These are phyloP conservation scores for Lignosus rhinocerotis DNA, from an alignment of 1,284 basidiomycete species.

Conservation along the genomic window DNA sequence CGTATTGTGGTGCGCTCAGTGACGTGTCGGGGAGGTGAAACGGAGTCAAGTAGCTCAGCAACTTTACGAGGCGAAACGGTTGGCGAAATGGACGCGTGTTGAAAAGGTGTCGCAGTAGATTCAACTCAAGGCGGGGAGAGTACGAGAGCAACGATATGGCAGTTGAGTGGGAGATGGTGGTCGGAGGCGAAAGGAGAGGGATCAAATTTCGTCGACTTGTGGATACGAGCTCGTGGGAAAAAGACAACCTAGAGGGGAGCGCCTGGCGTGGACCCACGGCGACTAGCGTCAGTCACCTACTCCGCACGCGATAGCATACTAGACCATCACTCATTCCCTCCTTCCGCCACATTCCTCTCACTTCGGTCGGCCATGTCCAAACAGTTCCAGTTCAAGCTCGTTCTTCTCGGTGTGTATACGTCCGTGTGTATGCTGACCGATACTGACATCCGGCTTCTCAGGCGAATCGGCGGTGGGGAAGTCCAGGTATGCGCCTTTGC, in stretches of 20 bases:
- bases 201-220: slow-evolving; percentile 24
- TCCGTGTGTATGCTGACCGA: background rate
- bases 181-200: slow-evolving; percentile 16
- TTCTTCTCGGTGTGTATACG: slow-evolving; percentile 72
- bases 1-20: slow-evolving; percentile 19
- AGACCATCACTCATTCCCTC: slow-evolving; percentile 13
- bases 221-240: slow-evolving; percentile 21
- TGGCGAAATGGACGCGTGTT: slow-evolving; percentile 7
- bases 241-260: slow-evolving; percentile 5
- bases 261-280: slow-evolving; percentile 13
- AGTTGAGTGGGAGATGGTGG: slow-evolving; percentile 24
- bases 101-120: slow-evolving; percentile 9
- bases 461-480: slow-evolving; percentile 98
- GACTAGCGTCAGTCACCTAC: slow-evolving; percentile 10
- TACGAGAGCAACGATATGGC: slow-evolving; percentile 16
- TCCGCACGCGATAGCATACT: too few relatives aligned
- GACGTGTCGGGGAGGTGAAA: slow-evolving; percentile 19
- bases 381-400: slow-evolving; percentile 89
- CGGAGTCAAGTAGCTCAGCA: slow-evolving; percentile 8
- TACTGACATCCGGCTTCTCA: slow-evolving; percentile 32
- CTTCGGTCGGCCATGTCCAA: slow-evolving; percentile 65
- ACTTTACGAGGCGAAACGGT: background rate
- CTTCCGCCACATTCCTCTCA: slow-evolving; percentile 27
- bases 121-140: slow-evolving; percentile 21
- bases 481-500: slow-evolving; percentile 63